Evolutionary conservation across 179 eudicot genomes (phyloP).

Genomic region (Patellifolia procumbens): DNA sequence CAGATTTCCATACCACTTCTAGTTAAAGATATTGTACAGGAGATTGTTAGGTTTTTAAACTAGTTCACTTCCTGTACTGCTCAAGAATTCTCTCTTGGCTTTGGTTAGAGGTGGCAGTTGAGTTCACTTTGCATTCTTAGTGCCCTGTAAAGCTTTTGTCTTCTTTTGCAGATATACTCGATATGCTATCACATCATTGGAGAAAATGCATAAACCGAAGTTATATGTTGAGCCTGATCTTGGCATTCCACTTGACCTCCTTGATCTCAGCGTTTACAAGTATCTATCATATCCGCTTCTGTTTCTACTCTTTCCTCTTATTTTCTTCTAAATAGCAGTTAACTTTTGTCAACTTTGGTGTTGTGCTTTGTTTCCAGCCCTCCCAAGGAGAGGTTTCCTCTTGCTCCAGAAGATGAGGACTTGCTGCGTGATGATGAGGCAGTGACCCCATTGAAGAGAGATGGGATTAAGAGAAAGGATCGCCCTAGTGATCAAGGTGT

Average conservation of each 20-base stretch:
- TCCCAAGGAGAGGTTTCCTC: slow-evolving; percentile 59
- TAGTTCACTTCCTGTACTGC: background rate
- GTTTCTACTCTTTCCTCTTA: slow-evolving; percentile 3
- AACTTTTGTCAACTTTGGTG: background rate
- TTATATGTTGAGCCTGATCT: slow-evolving; percentile 86
- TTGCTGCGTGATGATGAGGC: slow-evolving; percentile 81
- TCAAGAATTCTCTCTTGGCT: background rate
- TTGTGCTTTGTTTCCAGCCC: slow-evolving; percentile 49
- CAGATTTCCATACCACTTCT: background rate
- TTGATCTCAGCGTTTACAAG: slow-evolving; percentile 97
- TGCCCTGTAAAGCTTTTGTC: slow-evolving; percentile 5
- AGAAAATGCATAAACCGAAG: slow-evolving; percentile 93
- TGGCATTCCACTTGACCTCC: slow-evolving; percentile 97
- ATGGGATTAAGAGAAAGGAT: slow-evolving; percentile 83
- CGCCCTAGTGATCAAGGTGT: slow-evolving; percentile 92
- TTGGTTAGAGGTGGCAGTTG: background rate
- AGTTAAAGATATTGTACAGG: background rate
- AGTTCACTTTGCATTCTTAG: background rate
- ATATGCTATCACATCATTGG: slow-evolving; percentile 79
- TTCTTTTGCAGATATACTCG: slow-evolving; percentile 66
- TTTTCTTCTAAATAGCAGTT: background rate
- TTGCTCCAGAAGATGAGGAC: slow-evolving; percentile 90
- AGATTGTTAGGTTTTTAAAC: background rate
- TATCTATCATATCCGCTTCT: slow-evolving; percentile 30
- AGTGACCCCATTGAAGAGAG: slow-evolving; percentile 72